These are phyloP conservation scores for Lipomyces sp. DNA, from an alignment of 805 yeast genomes.

Conservation along the genomic window DNA sequence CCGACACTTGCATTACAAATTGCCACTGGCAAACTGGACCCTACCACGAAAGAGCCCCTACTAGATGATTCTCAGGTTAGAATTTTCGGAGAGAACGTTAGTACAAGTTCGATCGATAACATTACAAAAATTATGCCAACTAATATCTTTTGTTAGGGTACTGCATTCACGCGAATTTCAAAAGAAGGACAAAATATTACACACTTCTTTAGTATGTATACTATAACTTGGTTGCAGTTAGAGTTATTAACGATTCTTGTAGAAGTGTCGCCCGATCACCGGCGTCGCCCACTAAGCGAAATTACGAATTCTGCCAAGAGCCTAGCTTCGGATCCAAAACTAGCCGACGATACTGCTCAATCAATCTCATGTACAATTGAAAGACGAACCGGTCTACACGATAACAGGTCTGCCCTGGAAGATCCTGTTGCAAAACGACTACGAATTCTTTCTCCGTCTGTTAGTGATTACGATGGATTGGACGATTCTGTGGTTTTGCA, in stretches of 20 bases:
- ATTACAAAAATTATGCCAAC: not conserved
- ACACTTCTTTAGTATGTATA: conserved; percentile 14
- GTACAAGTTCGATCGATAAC: not conserved
- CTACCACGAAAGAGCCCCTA: conserved; percentile 58
- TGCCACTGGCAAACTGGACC: conserved; percentile 71
- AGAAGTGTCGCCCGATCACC: not conserved
- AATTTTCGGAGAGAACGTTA: not conserved
- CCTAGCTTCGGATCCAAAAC: not conserved
- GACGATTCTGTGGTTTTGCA: conserved; percentile 2
- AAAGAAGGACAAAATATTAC: conserved; percentile 8
- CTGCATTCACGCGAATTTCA: conserved; percentile 7
- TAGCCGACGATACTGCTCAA: not conserved
- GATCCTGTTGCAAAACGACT: conserved; percentile 11
- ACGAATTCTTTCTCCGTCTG: not conserved
- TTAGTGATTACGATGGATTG: not conserved
- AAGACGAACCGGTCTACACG: not conserved
- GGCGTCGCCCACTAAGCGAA: not conserved
- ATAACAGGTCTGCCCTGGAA: not conserved
- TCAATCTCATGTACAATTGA: not conserved
- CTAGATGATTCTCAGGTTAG: not conserved
- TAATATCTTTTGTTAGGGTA: not conserved
- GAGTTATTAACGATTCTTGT: not conserved
- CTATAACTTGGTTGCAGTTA: not conserved
- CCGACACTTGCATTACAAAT: conserved; percentile 57
- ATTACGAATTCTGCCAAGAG: not conserved